These are phyloP conservation scores for Clarireedia monteithiana DNA, from an alignment of 2,329 filamentous ascomycete genomes.

Conservation along the genomic window DNA sequence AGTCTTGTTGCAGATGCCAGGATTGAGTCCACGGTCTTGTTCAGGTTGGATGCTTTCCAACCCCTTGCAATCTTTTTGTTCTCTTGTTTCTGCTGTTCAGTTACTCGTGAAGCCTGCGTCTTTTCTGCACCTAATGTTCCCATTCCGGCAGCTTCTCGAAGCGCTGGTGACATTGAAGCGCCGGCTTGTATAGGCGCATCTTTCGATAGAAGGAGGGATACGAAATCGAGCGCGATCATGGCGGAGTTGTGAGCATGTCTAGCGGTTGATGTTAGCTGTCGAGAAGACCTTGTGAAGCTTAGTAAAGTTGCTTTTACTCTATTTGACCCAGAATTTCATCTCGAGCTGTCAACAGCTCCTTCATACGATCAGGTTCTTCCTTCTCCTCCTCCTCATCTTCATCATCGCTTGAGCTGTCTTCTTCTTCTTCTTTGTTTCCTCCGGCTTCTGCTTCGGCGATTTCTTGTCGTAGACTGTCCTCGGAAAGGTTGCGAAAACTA, in stretches of 20 bases:
- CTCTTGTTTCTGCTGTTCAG: slow-evolving; percentile 46
- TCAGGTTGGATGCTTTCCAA: slow-evolving; percentile 72
- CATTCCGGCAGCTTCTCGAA: slow-evolving; percentile 65
- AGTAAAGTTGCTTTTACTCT: slow-evolving; percentile 34
- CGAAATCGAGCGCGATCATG: slow-evolving; percentile 67
- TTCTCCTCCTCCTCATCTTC: slow-evolving; percentile 38
- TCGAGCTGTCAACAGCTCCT: slow-evolving; percentile 37
- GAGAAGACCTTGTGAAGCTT: no score
- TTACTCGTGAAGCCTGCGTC: slow-evolving; percentile 52
- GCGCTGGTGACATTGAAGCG: slow-evolving; percentile 58
- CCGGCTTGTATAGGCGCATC: slow-evolving; percentile 64
- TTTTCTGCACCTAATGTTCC: slow-evolving; percentile 66
- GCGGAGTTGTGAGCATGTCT: slow-evolving; percentile 49
- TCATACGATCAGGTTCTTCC: slow-evolving; percentile 24
- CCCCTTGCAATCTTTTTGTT: slow-evolving; percentile 54
- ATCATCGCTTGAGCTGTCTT: slow-evolving; percentile 39
- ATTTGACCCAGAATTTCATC: slow-evolving; percentile 51
- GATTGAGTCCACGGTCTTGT: slow-evolving; percentile 65
- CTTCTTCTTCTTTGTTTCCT: slow-evolving; percentile 25
- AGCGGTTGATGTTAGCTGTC: slow-evolving; percentile 11
- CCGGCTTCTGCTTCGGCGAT: slow-evolving; percentile 40
- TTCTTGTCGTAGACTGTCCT: slow-evolving; percentile 63
- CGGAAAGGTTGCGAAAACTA: slow-evolving; percentile 73
- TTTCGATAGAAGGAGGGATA: slow-evolving; percentile 79
- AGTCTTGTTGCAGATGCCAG: slow-evolving; percentile 64